Evolutionary conservation across 208 protist species (phyloP), one percentile per base, ranked within the genome.

Genomic region (Tritrichomonas foetus): DNA sequence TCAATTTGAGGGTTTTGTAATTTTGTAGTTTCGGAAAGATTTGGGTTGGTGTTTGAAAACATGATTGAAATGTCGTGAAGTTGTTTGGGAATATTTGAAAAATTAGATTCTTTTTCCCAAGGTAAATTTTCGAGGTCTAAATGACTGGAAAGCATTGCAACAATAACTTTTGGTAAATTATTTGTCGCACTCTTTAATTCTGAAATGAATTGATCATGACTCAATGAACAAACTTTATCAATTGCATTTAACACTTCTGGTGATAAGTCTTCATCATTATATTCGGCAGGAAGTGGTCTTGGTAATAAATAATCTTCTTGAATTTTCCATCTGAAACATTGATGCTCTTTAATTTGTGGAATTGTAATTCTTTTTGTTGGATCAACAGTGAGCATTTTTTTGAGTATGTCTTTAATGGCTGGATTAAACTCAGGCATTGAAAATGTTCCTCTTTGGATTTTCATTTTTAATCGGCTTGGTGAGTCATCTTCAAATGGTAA

Each of bases 401-500:
- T 57, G 78, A 89, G 33, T 20, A 89, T 5, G 57, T 89, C 78
- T 89, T 89, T 44, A 22, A 89, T 57, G 5, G 13, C 47, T 57
- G 41, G 47, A 33, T 25, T 20, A 47, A 89, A 57, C 33, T 89
- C 47, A 11, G 78, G 78, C 27, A 89, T 89, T 49, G 33, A n/a
- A 47, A 39, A 89, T 8, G 33, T 36, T n/a, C 41, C 41, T n/a
- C n/a, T 33, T 20, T 57, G 20, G 1, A 89, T 89, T n/a, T 89
- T 89, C 0, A 3, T n/a, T 1, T 44, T 3, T 36, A 89, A 57
- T 5, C 44, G 33, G 16, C 44, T 53, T 20, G 41, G 47, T 57
- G 78, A 89, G 11, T 25, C 30, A 30, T 89, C 78, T 89, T 89
- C 78, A 47, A 89, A 89, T 57, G 78, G 78, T 50, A 89, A 89